Evolutionary conservation across 164 flowering plant species (phyloP), one percentile per base, ranked within the genome.

Genomic region (Tetracentron sinense): DNA sequence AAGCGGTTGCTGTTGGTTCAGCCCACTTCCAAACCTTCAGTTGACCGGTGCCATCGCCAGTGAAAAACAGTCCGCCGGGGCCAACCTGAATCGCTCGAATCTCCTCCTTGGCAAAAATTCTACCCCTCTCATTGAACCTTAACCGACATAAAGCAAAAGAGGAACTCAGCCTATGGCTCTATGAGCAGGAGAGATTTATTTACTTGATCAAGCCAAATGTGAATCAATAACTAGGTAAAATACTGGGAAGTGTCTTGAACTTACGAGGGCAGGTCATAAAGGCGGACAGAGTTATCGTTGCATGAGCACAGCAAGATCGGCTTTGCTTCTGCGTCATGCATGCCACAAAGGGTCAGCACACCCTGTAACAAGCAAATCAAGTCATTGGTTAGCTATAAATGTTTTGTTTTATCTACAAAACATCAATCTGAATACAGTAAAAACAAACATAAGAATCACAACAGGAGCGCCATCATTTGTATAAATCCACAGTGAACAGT

Each of bases 31-130:
- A 33, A 4, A 33, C 38, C 8, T 33, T 83, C 52, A 94, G 75
- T 60, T 79, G 80, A 29, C 98, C 98, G 7, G 82, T 71, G 55
- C 96, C 96, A 60, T 94, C 95, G 0, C 99, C 97, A 7, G 96
- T 91, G 49, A 94, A 91, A 62, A 94, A 88, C n/a, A 91, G 62
- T 7, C 93, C 92, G 0, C 84, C 84, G 0, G 95, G 97, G 22
- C 95, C 97, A n/a, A 69, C 49, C 42, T 89, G 83, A 54, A 91
- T 84, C 21, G 92, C 78, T 15, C 92, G 80, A 22, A 86, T 73
- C 63, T 87, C 96, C 62, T 83, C 72, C 66, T 80, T 91, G 0
- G 90, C 73, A 54, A 73, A 82, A 20, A 89, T 79, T 74, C 78
- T 91, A 3, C 96, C 96, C 65, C 90, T 81, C 70, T 87, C 96